Conservation (phyloP, 2,329 filamentous ascomycete genomes). For the Coniochaeta hoffmannii region DNA sequence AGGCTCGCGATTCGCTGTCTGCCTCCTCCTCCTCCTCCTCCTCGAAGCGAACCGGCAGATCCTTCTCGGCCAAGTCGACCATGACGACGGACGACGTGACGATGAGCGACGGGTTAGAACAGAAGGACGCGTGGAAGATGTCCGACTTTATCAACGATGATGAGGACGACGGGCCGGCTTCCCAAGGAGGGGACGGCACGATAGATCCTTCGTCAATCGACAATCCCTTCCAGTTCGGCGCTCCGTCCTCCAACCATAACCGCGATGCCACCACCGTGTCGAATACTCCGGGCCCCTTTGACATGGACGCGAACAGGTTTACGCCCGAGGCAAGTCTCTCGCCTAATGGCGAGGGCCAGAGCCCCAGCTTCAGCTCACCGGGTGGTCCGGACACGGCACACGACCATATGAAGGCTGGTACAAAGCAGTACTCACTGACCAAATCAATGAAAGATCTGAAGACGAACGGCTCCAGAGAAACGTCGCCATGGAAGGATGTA, state of each 20-base stretch:
- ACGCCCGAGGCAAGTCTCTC: neutral
- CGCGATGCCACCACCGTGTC: conserved; percentile 9
- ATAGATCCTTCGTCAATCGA: conserved; percentile 26
- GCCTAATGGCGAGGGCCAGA: conserved; percentile 4
- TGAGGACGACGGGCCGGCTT: conserved; percentile 21
- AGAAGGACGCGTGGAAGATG: conserved; percentile 35
- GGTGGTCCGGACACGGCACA: conserved; percentile 11
- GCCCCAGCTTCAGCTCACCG: conserved; percentile 9
- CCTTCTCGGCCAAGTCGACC: conserved; percentile 36
- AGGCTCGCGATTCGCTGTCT: conserved; percentile 21
- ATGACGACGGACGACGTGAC: conserved; percentile 32
- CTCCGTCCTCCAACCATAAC: neutral
- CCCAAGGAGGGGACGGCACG: conserved; percentile 15
- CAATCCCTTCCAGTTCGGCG: conserved; percentile 3
- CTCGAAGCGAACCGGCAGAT: conserved; percentile 38
- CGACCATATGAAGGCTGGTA: conserved; percentile 31
- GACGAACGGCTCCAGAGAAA: conserved; percentile 41
- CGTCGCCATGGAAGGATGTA: conserved; percentile 33
- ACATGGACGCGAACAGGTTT: conserved; percentile 6
- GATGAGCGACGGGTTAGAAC: conserved; percentile 33
- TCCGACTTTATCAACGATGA: conserved; percentile 29
- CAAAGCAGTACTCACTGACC: conserved; percentile 42
- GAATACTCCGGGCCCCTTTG: conserved; percentile 14
- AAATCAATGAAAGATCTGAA: conserved; percentile 43
- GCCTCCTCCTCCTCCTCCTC: conserved; percentile 29